These are phyloP conservation scores for Pseudogymnoascus sp. DNA, from an alignment of 2,329 filamentous ascomycete species.

Conservation along the genomic window DNA sequence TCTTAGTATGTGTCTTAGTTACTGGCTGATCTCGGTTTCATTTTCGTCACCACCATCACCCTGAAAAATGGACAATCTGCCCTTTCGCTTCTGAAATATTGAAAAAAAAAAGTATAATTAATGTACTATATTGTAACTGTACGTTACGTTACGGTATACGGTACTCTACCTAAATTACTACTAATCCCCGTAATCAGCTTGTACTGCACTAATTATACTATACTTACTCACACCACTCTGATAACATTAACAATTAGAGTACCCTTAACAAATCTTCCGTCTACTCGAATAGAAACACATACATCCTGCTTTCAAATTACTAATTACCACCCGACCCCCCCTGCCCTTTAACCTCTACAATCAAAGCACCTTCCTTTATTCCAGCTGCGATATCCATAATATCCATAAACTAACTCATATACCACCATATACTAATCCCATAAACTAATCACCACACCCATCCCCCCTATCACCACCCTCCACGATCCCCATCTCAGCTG, in stretches of 20 bases:
- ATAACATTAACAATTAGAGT: neutral
- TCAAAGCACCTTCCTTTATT: neutral
- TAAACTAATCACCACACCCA: neutral
- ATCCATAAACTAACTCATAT: neutral
- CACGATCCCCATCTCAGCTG: neutral
- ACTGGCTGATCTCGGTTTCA: slow-evolving; percentile 1
- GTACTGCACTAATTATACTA: neutral
- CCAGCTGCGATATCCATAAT: neutral
- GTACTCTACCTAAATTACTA: too few species aligned
- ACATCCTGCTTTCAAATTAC: neutral
- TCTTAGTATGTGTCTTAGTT: neutral
- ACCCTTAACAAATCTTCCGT: neutral
- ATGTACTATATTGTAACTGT: neutral
- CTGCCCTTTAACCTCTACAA: neutral
- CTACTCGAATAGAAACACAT: neutral
- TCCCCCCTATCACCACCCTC: neutral
- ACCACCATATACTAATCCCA: neutral
- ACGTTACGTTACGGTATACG: neutral
- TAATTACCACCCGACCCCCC: neutral
- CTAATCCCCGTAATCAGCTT: neutral
- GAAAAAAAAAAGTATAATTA: neutral
- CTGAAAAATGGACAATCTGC: neutral
- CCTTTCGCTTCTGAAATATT: neutral
- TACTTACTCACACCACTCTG: neutral
- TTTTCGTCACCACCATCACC: slow-evolving; percentile 3